phyloP scores from a whole-genome alignment of 2,329 filamentous ascomycete genomes.

The Thelonectria discophora region DNA sequence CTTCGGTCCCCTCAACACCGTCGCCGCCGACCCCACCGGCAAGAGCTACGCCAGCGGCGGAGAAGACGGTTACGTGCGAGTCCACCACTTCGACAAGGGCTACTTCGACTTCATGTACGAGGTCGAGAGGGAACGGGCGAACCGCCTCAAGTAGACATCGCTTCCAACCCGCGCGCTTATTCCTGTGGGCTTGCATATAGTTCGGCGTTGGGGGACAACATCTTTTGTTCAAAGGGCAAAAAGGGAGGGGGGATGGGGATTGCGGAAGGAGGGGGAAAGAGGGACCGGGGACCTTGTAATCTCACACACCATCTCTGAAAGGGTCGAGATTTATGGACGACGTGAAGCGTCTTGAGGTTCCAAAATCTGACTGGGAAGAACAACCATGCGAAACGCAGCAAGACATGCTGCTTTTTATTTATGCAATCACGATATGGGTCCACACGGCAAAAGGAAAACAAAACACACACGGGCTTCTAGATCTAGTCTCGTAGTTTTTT shows the following conservation, averaged over 20 bases:
- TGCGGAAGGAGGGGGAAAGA: slow-evolving; percentile 22
- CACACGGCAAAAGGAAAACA: slow-evolving; percentile 23
- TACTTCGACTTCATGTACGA: slow-evolving; percentile 99
- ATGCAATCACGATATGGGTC: slow-evolving; percentile 35
- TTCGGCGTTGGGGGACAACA: slow-evolving; percentile 52
- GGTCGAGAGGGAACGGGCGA: slow-evolving; percentile 85
- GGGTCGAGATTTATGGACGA: slow-evolving; percentile 39
- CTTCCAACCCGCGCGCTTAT: slow-evolving; percentile 41
- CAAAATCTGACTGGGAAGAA: slow-evolving; percentile 22
- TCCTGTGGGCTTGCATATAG: slow-evolving; percentile 55
- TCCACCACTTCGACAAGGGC: slow-evolving; percentile 98
- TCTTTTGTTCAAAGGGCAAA: slow-evolving; percentile 45
- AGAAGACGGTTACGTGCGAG: slow-evolving; percentile 97
- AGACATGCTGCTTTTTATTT: slow-evolving; percentile 26
- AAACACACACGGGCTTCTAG: slow-evolving; percentile 30
- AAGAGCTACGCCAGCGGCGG: slow-evolving; percentile 94
- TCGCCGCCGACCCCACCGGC: slow-evolving; percentile 90
- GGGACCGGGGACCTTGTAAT: slow-evolving; percentile 42
- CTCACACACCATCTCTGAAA: slow-evolving; percentile 44
- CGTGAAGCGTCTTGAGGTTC: slow-evolving; percentile 35
- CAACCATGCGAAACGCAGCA: slow-evolving; percentile 28
- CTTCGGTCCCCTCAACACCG: slow-evolving; percentile 96
- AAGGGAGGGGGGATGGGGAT: slow-evolving; percentile 35
- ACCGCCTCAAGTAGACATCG: slow-evolving; percentile 50
- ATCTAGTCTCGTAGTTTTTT: slow-evolving; percentile 30